Conservation (phyloP, 139 green algal genomes). For the Desmodesmus armatus region DNA sequence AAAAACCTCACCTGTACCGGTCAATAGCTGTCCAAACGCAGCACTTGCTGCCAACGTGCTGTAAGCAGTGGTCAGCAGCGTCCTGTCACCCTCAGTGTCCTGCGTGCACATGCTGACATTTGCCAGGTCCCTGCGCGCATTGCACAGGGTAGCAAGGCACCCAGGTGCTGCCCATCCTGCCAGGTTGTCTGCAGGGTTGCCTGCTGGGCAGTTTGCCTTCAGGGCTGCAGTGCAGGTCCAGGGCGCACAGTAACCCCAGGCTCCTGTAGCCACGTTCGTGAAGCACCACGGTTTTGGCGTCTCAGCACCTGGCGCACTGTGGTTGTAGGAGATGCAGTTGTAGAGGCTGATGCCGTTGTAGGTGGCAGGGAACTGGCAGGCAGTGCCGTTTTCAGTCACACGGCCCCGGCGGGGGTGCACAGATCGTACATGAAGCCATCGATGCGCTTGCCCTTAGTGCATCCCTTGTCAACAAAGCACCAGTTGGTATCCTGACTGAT, state of each 20-base stretch:
- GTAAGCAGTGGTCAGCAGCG: background rate
- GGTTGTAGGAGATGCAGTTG: slow-evolving; percentile 49
- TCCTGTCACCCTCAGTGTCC: background rate
- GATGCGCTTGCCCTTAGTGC: background rate
- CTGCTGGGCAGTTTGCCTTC: background rate
- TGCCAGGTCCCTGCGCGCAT: slow-evolving; percentile 15
- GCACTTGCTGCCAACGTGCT: background rate
- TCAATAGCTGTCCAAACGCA: background rate
- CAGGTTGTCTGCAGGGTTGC: background rate
- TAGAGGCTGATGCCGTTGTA: slow-evolving; percentile 39
- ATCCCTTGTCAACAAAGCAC: slow-evolving; percentile 35
- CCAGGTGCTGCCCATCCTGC: background rate
- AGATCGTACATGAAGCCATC: slow-evolving; percentile 27
- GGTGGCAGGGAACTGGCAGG: slow-evolving; percentile 16
- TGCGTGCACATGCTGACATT: slow-evolving; percentile 29
- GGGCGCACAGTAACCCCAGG: background rate
- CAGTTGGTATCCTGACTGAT: slow-evolving; percentile 1
- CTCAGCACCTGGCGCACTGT: background rate
- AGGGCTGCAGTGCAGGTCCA: slow-evolving; percentile 24
- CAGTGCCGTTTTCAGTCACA: slow-evolving; percentile 2
- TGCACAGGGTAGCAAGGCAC: slow-evolving; percentile 33
- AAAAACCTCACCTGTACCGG: no score
- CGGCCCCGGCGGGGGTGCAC: slow-evolving; percentile 29
- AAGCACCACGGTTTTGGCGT: slow-evolving; percentile 42
- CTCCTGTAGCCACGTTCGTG: slow-evolving; percentile 2